phyloP scores from a whole-genome alignment of 495 filamentous ascomycete species.

The Hyaloscypha variabilis region DNA sequence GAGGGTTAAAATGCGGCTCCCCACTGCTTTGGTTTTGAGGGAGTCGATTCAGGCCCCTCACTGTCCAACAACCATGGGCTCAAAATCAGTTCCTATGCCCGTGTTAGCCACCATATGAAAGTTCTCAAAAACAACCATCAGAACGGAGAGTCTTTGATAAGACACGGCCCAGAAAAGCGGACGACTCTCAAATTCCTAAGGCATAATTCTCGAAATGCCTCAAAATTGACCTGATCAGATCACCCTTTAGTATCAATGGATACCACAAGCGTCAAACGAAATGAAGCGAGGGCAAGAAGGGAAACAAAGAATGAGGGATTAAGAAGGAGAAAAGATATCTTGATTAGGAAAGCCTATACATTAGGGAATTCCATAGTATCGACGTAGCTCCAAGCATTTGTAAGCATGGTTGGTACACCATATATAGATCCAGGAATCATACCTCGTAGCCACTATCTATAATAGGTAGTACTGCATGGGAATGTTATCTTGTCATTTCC shows the following conservation, averaged over 20 bases:
- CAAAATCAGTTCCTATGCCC: constrained; percentile 12
- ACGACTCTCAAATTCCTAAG: constrained; percentile 7
- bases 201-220: constrained; percentile 20
- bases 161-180: constrained; percentile 19
- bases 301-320: constrained; percentile 23
- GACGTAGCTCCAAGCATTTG: constrained; percentile 24
- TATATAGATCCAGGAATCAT: constrained; percentile 17
- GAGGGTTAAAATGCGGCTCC: neutral
- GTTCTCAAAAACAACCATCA: constrained; percentile 18
- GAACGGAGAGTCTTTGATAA: constrained; percentile 16
- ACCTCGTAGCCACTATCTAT: constrained; percentile 14
- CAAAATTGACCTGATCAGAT: constrained; percentile 19
- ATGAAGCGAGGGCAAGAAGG: constrained; percentile 19
- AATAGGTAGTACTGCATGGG: too few species aligned
- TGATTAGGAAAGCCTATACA: constrained; percentile 26
- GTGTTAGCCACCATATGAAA: constrained; percentile 13
- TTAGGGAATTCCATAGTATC: constrained; percentile 28
- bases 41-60: neutral
- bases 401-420: constrained; percentile 21
- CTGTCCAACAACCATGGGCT: too few species aligned
- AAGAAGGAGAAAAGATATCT: constrained; percentile 26
- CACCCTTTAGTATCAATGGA: constrained; percentile 24
- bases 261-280: constrained; percentile 16
- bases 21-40: neutral
- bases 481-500: too few species aligned